Evolutionary conservation across 441 rosid species (phyloP), one percentile per base, ranked within the genome.

Genomic region (Syzygium syzygioides): DNA sequence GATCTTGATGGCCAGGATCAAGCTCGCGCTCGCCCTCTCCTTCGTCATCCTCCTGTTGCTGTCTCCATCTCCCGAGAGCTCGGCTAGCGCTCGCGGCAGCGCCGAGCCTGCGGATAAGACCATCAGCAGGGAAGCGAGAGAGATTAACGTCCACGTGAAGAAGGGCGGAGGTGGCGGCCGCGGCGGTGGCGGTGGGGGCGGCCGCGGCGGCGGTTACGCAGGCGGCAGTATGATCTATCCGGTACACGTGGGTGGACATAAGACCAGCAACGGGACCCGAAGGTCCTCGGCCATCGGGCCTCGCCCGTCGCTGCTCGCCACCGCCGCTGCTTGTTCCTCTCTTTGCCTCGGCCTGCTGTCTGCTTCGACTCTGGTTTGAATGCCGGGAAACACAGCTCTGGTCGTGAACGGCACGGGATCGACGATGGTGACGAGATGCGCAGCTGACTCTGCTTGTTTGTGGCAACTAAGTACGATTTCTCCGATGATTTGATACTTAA

Each of bases 141-240:
- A 92, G 88, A 83, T 90, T 37, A 85, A 91, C 19, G 37, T 87
- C 14, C 88, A 84, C 66, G 79, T 87, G 57, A 89, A 90, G 86
- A 87, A 57, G 55, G 90, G 86, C 19, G 9, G 86, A 7, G 19
- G 86, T 0, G 71, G 62, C 4, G 6, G 45, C 1, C 2, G 3
- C 6, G 34, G 32, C 1, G 9, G 71, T 1, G 10, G 20, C 18
- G 23, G 20, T 7, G 17, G 55, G 2, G 55, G 55, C 1, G 55
- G 20, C 19, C 17, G 55, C 19, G 55, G 55, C 7, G 7, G 55
- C 55, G 7, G 55, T 15, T 28, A 14, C 4, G 3, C 17, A 6
- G 68, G 68, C 19, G 34, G 68, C 30, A 9, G 34, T 62, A 62
- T n/a, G 0, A n/a, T 3, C 0, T 28, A 28, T 62, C 18, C 19